A percentile compares a stretch with the other conserved stretches of the same genome.
Conservation (phyloP, 257 asterid species). For the Ocimum tenuiflorum region DNA sequence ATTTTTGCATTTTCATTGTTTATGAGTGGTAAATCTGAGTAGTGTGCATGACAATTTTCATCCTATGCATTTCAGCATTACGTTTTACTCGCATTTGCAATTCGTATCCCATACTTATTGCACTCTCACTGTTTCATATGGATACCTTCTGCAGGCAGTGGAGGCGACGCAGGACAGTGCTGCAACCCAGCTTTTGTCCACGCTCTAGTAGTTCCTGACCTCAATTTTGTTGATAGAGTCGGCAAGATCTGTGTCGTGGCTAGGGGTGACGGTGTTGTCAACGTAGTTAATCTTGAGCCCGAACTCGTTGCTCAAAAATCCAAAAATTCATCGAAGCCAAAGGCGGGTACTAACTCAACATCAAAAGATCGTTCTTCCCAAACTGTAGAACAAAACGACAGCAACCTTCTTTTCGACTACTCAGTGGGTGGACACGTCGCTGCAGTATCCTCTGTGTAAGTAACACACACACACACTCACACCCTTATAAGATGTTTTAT, state of each 20-base stretch:
- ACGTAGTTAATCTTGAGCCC: conserved; percentile 51
- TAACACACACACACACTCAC: not conserved
- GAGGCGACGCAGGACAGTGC: conserved; percentile 54
- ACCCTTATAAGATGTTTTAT: not conserved
- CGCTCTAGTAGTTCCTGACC: conserved; percentile 70
- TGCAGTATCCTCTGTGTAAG: conserved; percentile 94
- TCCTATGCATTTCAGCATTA: not conserved
- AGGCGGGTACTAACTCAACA: conserved; percentile 32
- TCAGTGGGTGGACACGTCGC: conserved; percentile 77
- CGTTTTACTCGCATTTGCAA: not conserved
- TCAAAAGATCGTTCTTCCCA: conserved; percentile 18
- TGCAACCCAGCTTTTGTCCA: conserved; percentile 87
- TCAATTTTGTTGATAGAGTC: conserved; percentile 56
- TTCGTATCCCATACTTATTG: not conserved
- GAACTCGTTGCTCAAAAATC: conserved; percentile 47
- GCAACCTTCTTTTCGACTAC: conserved; percentile 55
- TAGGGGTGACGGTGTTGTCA: conserved; percentile 83
- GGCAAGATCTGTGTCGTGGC: conserved; percentile 88
- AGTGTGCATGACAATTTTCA: not conserved
- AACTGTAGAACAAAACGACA: conserved; percentile 18
- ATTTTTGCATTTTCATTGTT: not conserved
- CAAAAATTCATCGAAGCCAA: conserved; percentile 40
- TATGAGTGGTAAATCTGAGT: too few relatives aligned
- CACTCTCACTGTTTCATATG: conserved; percentile 12
- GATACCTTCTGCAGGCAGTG: conserved; percentile 35